phyloP scores from a whole-genome alignment of 1,284 basidiomycete genomes.

The Puccinia triticina region DNA sequence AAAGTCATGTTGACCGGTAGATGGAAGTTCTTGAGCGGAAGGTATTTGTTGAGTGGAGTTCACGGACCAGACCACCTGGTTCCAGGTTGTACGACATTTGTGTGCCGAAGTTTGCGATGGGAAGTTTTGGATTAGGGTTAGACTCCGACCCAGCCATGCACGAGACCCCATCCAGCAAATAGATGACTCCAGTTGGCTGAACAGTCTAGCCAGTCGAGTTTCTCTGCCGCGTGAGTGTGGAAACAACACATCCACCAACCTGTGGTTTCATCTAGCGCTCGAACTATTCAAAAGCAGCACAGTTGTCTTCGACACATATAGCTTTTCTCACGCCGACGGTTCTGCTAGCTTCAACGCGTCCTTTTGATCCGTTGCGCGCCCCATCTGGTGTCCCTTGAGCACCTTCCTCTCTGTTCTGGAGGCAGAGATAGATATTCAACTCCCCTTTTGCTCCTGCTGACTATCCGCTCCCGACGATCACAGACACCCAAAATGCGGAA shows the following conservation, averaged over 20 bases:
- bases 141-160: slow-evolving; percentile 19
- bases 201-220: not conserved
- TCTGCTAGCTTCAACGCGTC: not conserved
- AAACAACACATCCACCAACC: not conserved
- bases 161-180: slow-evolving; percentile 11
- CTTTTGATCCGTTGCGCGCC: not conserved
- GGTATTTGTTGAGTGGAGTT: not conserved
- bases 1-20: slow-evolving; percentile 3
- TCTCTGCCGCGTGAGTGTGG: slow-evolving; percentile 9
- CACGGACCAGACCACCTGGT: slow-evolving; percentile 17
- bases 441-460: not conserved
- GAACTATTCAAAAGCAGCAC: slow-evolving; percentile 10
- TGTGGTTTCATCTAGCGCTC: slow-evolving; percentile 4
- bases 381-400: not conserved
- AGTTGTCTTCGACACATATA: not conserved
- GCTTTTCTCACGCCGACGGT: not conserved
- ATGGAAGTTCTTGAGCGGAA: slow-evolving; percentile 3
- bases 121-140: slow-evolving; percentile 12
- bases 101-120: slow-evolving; percentile 3
- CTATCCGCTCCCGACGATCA: not conserved
- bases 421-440: slow-evolving; percentile 4
- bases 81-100: not conserved
- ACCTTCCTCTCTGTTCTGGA: not conserved
- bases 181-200: slow-evolving; percentile 4
- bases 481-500: not conserved